Evolutionary conservation across 495 filamentous ascomycete genomes (phyloP).

Genomic region (Penicillium antarcticum): DNA sequence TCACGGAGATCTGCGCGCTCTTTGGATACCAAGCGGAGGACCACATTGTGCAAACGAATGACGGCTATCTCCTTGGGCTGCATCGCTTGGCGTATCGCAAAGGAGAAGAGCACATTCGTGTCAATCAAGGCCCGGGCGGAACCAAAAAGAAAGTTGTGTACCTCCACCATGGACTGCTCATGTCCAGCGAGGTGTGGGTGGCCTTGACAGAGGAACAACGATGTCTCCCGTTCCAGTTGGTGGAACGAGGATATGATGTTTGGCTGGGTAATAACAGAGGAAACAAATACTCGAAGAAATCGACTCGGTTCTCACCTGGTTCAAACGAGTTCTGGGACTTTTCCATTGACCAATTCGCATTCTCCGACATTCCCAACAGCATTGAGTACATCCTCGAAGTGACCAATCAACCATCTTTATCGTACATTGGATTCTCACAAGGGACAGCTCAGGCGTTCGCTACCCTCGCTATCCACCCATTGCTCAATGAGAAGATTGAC

Average conservation of each 20-base stretch:
- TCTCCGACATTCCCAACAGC: slow-evolving; percentile 93
- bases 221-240: slow-evolving; percentile 82
- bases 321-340: slow-evolving; percentile 91
- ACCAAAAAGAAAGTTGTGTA: slow-evolving; percentile 85
- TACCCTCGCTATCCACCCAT: slow-evolving; percentile 87
- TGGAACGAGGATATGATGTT: slow-evolving; percentile 92
- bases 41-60: slow-evolving; percentile 88
- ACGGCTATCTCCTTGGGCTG: slow-evolving; percentile 90
- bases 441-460: slow-evolving; percentile 97
- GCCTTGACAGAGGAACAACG: slow-evolving; percentile 83
- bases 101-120: slow-evolving; percentile 66
- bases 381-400: slow-evolving; percentile 88
- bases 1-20: slow-evolving; percentile 83
- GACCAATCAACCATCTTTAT: slow-evolving; percentile 78
- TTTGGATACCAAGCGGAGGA: slow-evolving; percentile 93
- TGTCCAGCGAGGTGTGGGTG: slow-evolving; percentile 99
- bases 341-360: slow-evolving; percentile 96
- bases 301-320: slow-evolving; percentile 65
- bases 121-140: slow-evolving; percentile 70
- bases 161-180: slow-evolving; percentile 91
- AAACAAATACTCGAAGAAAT: slow-evolving; percentile 99
- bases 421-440: slow-evolving; percentile 96
- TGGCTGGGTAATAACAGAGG: slow-evolving; percentile 98
- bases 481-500: slow-evolving; percentile 88
- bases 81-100: slow-evolving; percentile 81